Conservation (phyloP, 148 eudicot genomes). For the Fagopyrum tataricum region DNA sequence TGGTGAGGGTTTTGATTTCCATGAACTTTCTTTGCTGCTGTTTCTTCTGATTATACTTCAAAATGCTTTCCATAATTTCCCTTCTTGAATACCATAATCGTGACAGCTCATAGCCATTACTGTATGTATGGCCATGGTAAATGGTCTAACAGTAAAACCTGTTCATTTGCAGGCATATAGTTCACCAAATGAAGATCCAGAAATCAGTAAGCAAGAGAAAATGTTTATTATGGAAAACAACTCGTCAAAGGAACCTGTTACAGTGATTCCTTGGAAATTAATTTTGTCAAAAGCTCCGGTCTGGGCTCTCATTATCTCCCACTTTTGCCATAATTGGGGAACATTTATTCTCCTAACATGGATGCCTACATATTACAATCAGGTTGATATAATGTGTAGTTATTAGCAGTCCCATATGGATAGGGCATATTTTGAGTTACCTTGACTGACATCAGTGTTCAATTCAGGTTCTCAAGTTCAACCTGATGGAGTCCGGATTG, state of each 20-base stretch:
- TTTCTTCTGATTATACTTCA: background rate
- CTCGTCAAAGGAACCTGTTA: conserved; percentile 63
- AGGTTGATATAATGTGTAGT: conserved; percentile 36
- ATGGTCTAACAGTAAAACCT: background rate
- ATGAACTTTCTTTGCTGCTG: background rate
- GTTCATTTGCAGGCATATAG: conserved; percentile 59
- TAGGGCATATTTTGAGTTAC: background rate
- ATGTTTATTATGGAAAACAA: conserved; percentile 56
- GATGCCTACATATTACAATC: conserved; percentile 99
- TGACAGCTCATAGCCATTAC: background rate
- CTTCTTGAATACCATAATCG: background rate
- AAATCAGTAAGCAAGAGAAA: conserved; percentile 61
- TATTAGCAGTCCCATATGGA: background rate
- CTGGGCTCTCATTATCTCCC: conserved; percentile 98
- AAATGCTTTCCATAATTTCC: background rate
- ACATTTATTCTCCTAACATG: conserved; percentile 95
- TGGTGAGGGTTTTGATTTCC: background rate
- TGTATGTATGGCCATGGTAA: background rate
- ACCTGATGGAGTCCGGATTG: conserved; percentile 89
- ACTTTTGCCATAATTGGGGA: conserved; percentile 99
- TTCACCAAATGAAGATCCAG: conserved; percentile 81
- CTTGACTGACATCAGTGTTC: conserved; percentile 21
- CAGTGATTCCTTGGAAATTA: conserved; percentile 84
- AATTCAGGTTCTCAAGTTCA: conserved; percentile 82
- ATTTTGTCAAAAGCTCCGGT: conserved; percentile 90